These are phyloP conservation scores for Ophiognomonia clavigignenti-juglandacearum DNA, from an alignment of 2,329 filamentous ascomycete genomes.

Conservation along the genomic window DNA sequence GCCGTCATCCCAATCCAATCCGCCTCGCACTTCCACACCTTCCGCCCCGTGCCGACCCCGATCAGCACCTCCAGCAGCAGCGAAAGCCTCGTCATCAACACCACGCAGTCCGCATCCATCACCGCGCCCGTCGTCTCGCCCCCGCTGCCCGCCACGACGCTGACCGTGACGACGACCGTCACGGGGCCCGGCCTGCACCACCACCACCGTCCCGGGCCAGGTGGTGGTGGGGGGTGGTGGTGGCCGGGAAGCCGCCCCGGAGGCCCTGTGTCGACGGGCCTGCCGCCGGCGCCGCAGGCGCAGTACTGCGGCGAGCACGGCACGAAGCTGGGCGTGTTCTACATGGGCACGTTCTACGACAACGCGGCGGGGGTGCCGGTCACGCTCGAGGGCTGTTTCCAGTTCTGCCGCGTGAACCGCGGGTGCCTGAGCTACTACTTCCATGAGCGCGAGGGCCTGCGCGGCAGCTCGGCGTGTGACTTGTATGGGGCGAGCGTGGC, in stretches of 20 bases:
- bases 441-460: conserved; percentile 25
- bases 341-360: conserved; percentile 34
- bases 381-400: conserved; percentile 35
- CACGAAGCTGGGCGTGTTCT: conserved; percentile 28
- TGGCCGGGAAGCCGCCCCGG: neutral
- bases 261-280: too few relatives aligned
- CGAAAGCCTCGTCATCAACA: conserved; percentile 29
- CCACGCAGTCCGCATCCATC: conserved; percentile 26
- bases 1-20: neutral
- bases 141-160: conserved; percentile 16
- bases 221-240: too few relatives aligned
- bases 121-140: conserved; percentile 21
- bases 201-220: conserved; percentile 6
- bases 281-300: conserved; percentile 22
- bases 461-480: conserved; percentile 28
- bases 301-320: conserved; percentile 36
- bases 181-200: conserved; percentile 7
- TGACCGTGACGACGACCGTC: conserved; percentile 27
- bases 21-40: neutral
- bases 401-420: conserved; percentile 31
- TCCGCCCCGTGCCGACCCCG: neutral
- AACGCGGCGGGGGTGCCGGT: conserved; percentile 28
- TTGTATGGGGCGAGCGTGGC: conserved; percentile 30
- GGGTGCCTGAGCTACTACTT: conserved; percentile 33
- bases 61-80: neutral